phyloP scores from a whole-genome alignment of 225 moss, liverwort and hornwort species.

The Rhytidiadelphus loreus region DNA sequence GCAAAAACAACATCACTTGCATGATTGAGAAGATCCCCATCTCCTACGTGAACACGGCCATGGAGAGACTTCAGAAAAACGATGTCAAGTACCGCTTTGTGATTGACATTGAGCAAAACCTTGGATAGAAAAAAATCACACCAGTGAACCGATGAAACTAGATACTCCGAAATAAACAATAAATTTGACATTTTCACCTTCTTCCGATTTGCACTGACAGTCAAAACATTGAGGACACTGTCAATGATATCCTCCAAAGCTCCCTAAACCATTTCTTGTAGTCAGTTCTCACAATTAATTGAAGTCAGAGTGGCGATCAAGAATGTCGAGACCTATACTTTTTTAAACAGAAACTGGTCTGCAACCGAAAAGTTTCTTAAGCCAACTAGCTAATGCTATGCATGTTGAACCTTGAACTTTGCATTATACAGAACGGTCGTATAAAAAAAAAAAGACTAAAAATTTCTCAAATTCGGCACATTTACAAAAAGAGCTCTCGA shows the following conservation, averaged over 20 bases:
- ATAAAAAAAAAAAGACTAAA: not conserved
- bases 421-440: not conserved
- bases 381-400: not conserved
- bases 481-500: not conserved
- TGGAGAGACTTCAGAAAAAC: slow-evolving; percentile 31
- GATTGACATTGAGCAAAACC: slow-evolving; percentile 12
- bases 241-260: not conserved
- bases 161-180: accelerated
- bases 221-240: not conserved
- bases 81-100: slow-evolving; percentile 60
- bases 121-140: not conserved
- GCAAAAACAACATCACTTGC: slow-evolving; percentile 13
- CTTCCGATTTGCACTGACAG: not conserved
- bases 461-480: not conserved
- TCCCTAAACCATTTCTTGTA: not conserved
- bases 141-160: not conserved
- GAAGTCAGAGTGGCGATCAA: not conserved
- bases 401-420: not conserved
- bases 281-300: too few relatives aligned
- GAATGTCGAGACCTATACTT: not conserved
- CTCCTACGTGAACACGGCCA: slow-evolving; percentile 31
- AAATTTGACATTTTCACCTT: not conserved
- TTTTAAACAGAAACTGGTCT: not conserved
- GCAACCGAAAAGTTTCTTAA: not conserved
- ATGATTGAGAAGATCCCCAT: slow-evolving; percentile 42